Base-by-base conservation (phyloP, 495 filamentous ascomycete species). In the Penicillium manginii region DNA sequence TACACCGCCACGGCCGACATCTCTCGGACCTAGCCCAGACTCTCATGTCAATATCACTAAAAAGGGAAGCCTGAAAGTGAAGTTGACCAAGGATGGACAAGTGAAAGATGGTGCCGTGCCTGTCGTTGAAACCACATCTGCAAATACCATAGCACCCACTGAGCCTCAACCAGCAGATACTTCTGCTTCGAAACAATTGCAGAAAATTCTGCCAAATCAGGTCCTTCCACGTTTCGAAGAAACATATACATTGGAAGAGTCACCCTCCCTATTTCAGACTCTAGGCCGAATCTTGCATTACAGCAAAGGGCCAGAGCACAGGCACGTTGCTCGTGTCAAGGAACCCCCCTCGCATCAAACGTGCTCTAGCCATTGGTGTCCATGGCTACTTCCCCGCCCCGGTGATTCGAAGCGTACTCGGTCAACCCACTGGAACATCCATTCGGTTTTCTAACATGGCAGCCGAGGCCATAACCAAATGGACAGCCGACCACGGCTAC, bases 371-470 rank as follows among this genome's bases (percentile, higher is more conserved):
- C 8, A 96, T 98, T 59, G 94, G 94, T 21, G 86, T 98, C 17
- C 94, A 98, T 73, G 94, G 94, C 5, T 92, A 92, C 58, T 97
- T 96, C 62, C 94, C 94, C 4, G 91, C 92, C 19, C 83, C 88
- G 0, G 80, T 94, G 39, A 81, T 98, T 29, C 87, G 93, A 12
- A 88, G 86, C 22, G 86, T 98, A 23, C 84, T 98, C 6, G 94
- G 94, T 2, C 96, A 97, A 60, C 94, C 94, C 0, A 97, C 92
- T 6, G 94, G 94, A 4, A 98, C 94, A 6, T 97, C 93, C 2
- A 87, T 97, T 56, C 87, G 90, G 42, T 98, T 98, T 68, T 92
- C 93, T 11, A 94, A 90, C 59, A 87, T 90, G 70, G 91, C 91
- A 15, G 92, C 92, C 14, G 85, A 87, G 26, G 87, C 93, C 1